phyloP scores from a whole-genome alignment of 2,329 filamentous ascomycete genomes.

The Cucurbitaria berberidis region DNA sequence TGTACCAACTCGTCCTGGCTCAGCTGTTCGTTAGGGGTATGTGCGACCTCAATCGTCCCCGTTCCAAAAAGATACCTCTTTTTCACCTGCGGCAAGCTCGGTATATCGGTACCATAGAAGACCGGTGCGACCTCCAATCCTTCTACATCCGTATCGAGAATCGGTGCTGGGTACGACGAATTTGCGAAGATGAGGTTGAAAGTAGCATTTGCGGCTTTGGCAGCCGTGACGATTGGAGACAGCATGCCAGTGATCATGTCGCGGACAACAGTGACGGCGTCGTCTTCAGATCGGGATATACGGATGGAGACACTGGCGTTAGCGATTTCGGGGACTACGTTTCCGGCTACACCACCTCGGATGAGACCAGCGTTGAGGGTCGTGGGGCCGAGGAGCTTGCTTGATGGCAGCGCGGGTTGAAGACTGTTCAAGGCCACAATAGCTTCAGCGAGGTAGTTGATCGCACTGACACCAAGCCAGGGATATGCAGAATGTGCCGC shows the following conservation, averaged over 20 bases:
- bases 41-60: constrained; percentile 30
- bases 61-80: constrained; percentile 31
- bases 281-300: constrained; percentile 27
- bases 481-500: constrained; percentile 90
- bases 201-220: constrained; percentile 17
- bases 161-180: constrained; percentile 16
- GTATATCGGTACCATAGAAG: constrained; percentile 35
- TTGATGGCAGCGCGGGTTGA: constrained; percentile 52
- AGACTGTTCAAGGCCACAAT: constrained; percentile 66
- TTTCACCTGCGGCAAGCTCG: constrained; percentile 26
- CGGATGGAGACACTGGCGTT: constrained; percentile 68
- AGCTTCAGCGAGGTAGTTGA: constrained; percentile 75
- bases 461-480: constrained; percentile 82
- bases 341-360: constrained; percentile 80
- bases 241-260: constrained; percentile 27
- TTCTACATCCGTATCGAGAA: constrained; percentile 30
- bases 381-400: constrained; percentile 53
- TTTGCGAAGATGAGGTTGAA: constrained; percentile 21
- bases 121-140: constrained; percentile 31
- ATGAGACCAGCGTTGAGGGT: constrained; percentile 84
- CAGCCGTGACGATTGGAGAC: constrained; percentile 18
- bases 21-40: constrained; percentile 29
- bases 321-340: constrained; percentile 81
- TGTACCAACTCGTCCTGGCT: constrained; percentile 27
- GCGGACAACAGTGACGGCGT: constrained; percentile 20